Conservation (phyloP, 768 basidiomycete species). For the Coprinopsis sp. region DNA sequence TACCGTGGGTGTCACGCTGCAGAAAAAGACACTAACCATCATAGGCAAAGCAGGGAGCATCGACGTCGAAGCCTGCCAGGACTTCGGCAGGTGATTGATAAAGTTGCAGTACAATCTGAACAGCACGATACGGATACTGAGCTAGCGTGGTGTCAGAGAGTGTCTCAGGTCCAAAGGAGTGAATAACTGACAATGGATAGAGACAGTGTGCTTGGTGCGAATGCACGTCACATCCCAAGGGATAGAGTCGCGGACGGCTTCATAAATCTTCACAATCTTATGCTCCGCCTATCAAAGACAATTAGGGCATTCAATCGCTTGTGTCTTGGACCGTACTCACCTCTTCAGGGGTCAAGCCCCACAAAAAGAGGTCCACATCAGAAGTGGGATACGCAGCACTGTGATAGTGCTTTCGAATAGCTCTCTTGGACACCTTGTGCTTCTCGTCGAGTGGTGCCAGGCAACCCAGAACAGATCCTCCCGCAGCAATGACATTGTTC, state of each 20-base stretch:
- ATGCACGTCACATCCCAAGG: conserved; percentile 68
- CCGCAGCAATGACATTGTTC: conserved; percentile 61
- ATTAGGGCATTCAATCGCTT: neutral
- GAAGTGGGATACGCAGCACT: conserved; percentile 51
- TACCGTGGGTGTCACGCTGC: neutral
- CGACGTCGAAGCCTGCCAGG: conserved; percentile 64
- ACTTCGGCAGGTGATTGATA: conserved; percentile 63
- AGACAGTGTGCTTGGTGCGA: conserved; percentile 60
- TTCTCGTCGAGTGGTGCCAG: conserved; percentile 45
- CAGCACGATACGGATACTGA: conserved; percentile 63
- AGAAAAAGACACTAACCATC: conserved; percentile 17
- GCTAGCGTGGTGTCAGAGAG: conserved; percentile 25
- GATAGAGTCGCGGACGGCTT: conserved; percentile 60
- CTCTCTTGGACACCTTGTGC: conserved; percentile 48
- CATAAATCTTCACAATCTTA: conserved; percentile 55
- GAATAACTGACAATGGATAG: conserved; percentile 52
- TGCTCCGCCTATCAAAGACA: conserved; percentile 42
- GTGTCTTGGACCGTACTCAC: conserved; percentile 21
- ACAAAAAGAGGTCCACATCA: conserved; percentile 61
- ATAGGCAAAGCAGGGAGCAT: conserved; percentile 56
- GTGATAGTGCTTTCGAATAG: conserved; percentile 57
- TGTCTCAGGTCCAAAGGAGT: neutral
- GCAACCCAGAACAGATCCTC: conserved; percentile 57
- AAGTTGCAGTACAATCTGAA: conserved; percentile 62
- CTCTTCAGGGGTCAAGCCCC: conserved; percentile 52